Conservation (phyloP, 2,329 filamentous ascomycete genomes). For the Fonsecaea erecta region DNA sequence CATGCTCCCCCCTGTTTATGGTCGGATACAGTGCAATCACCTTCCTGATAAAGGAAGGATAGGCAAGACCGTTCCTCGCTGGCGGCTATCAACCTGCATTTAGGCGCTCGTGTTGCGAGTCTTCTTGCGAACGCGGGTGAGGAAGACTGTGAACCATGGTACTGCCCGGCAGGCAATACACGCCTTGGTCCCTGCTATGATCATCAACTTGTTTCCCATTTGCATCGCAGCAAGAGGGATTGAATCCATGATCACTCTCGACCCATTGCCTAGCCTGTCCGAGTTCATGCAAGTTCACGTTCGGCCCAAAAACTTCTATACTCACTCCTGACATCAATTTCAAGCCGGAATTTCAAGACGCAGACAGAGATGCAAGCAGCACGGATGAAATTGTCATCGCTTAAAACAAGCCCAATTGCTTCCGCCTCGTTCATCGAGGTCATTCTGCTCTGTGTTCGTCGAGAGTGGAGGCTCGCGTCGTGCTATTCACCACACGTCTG, state of each 20-base stretch:
- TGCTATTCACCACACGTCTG: too few species aligned
- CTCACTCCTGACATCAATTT: too few species aligned
- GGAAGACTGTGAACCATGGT: neutral
- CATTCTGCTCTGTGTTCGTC: too few species aligned
- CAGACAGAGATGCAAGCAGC: too few species aligned
- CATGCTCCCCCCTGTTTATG: neutral
- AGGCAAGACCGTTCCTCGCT: neutral
- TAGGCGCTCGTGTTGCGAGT: neutral
- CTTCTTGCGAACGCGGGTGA: neutral
- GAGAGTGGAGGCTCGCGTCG: too few species aligned
- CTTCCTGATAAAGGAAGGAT: neutral
- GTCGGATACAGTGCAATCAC: neutral
- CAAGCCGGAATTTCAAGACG: too few species aligned
- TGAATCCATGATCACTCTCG: neutral
- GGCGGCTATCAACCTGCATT: neutral
- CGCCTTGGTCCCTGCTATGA: neutral
- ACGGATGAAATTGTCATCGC: too few species aligned
- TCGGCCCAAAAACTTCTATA: too few species aligned
- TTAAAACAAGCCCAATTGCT: too few species aligned
- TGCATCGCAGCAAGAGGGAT: neutral
- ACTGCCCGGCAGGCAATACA: neutral
- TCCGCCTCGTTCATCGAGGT: too few species aligned
- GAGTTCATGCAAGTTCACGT: too few species aligned
- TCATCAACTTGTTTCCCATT: neutral
- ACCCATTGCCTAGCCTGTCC: too few species aligned